Evolutionary conservation across 225 moss, liverwort and hornwort genomes (phyloP), one percentile per base, ranked within the genome.

Genomic region (Neckera pumila): DNA sequence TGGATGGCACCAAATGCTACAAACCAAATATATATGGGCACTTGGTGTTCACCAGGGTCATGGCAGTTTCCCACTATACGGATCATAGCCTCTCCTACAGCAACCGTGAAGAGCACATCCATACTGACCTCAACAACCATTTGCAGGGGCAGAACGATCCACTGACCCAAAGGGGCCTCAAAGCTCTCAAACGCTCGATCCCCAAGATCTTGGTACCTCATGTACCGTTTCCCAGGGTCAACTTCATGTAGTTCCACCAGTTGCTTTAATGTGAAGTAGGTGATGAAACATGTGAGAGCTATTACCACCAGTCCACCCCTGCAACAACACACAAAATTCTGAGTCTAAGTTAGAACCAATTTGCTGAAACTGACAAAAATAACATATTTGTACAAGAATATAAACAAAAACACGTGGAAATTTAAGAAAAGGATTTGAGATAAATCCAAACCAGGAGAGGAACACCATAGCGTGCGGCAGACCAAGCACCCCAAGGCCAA

Each of bases 391-490:
- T 31, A 43, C 80, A 14, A 30, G 19, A 19, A 14, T 18, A 4
- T 42, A 8, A 43, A 9, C 23, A 45, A 15, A 47, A 16, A 23
- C 23, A 45, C 4, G 4, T 3, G 62, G 22, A 38, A 33, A 7
- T 43, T 80, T 43, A 4, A 60, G 31, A 80, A 31, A 80, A 42
- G 60, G 30, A n/a, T 80, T 80, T 31, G 60, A 34, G 34, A 23
- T 21, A 45, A 47, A 23, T 63, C 38, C 83, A 28, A 30, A 91
- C 91, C 89, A 89, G 76, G 76, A 14, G 33, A 91, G 89, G 81
- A 87, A 89, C 89, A 89, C 87, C 91, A 91, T 89, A 27, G 89
- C 89, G 56, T 91, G 2, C 22, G 91, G 91, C 17, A 91, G 27
- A 9, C 67, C 67, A 12, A 91, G 87, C 54, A 91, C 89, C 16